A percentile compares a stretch with the other conserved stretches of the same genome.
Evolutionary conservation across 1,139 yeast species (phyloP).

Genomic region (Candida freyschussii): DNA sequence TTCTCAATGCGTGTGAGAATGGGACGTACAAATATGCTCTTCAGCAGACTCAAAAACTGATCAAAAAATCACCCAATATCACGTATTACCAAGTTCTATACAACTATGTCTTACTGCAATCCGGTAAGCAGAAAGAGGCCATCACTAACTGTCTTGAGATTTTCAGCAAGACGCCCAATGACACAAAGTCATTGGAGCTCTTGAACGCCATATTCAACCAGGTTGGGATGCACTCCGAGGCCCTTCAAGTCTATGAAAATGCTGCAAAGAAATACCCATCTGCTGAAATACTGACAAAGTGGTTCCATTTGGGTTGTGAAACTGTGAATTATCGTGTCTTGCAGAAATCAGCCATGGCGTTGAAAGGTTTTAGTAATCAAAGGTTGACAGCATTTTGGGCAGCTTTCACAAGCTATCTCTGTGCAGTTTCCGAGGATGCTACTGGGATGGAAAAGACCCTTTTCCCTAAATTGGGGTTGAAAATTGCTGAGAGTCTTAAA

Average conservation of each 20-base stretch:
- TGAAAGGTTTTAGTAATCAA: slow-evolving; percentile 30
- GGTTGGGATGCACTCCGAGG: slow-evolving; percentile 35
- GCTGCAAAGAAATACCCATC: slow-evolving; percentile 51
- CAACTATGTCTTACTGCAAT: slow-evolving; percentile 38
- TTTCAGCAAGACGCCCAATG: slow-evolving; percentile 40
- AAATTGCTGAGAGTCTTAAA: slow-evolving; percentile 42
- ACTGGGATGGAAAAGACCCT: slow-evolving; percentile 39
- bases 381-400: slow-evolving; percentile 40
- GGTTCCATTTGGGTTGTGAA: slow-evolving; percentile 44
- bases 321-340: slow-evolving; percentile 36
- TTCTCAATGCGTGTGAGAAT: slow-evolving; percentile 43
- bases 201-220: slow-evolving; percentile 34
- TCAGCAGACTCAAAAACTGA: slow-evolving; percentile 43
- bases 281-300: slow-evolving; percentile 36
- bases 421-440: slow-evolving; percentile 25
- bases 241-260: slow-evolving; percentile 47
- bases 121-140: slow-evolving; percentile 43
- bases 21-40: slow-evolving; percentile 54
- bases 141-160: slow-evolving; percentile 39
- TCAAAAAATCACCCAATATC: slow-evolving; percentile 51
- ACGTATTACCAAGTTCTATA: slow-evolving; percentile 50
- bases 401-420: slow-evolving; percentile 39
- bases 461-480: slow-evolving; percentile 52
- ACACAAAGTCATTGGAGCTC: slow-evolving; percentile 46
- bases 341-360: slow-evolving; percentile 44